Evolutionary conservation across 257 asterid genomes (phyloP).

Genomic region (Solanum sitiens): DNA sequence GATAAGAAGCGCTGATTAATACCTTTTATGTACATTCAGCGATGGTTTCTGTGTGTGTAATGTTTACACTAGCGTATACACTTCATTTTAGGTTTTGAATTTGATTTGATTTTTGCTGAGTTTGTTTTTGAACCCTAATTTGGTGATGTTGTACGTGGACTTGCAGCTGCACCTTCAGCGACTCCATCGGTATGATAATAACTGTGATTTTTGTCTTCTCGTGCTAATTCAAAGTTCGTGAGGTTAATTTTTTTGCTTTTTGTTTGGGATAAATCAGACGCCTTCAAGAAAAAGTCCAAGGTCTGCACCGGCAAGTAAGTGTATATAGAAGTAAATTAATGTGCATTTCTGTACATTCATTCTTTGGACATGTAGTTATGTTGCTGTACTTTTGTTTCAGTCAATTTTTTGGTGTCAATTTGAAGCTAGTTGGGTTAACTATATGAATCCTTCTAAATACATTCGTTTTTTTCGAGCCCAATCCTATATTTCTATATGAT

Average conservation of each 20-base stretch:
- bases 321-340: neutral
- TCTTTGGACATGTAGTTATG: neutral
- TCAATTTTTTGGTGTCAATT: neutral
- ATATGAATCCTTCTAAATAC: neutral
- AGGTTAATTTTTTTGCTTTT: neutral
- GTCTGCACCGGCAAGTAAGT: slow-evolving; percentile 18
- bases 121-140: slow-evolving; percentile 25
- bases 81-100: neutral
- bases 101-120: neutral
- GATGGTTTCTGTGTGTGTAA: neutral
- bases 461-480: neutral
- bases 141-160: neutral
- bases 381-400: neutral
- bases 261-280: slow-evolving; percentile 16
- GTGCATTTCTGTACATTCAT: slow-evolving; percentile 1
- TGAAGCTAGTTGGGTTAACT: neutral
- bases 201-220: neutral
- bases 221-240: neutral
- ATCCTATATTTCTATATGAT: slow-evolving; percentile 3
- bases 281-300: slow-evolving; percentile 21
- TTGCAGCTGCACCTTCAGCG: slow-evolving; percentile 30
- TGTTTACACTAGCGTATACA: neutral
- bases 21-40: neutral
- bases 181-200: slow-evolving; percentile 8
- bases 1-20: neutral